Percentiles rank a stretch among this genome's conserved stretches.
These are phyloP conservation scores for Capsella rubella DNA, from an alignment of 441 rosid species.

Conservation along the genomic window DNA sequence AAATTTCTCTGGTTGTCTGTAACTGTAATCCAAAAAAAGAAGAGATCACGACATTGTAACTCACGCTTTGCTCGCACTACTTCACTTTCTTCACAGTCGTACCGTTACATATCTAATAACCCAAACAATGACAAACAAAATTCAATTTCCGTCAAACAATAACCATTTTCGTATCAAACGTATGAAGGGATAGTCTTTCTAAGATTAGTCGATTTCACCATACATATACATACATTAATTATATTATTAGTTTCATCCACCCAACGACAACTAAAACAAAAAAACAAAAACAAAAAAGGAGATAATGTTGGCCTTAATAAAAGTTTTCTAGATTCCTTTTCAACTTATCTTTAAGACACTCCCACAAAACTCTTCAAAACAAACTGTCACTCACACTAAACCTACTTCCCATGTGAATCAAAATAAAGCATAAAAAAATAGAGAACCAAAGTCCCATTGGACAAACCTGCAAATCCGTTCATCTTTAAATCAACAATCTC, in stretches of 20 bases:
- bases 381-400: constrained; percentile 22
- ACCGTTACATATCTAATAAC: neutral
- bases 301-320: neutral
- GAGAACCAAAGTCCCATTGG: constrained; percentile 12
- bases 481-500: constrained; percentile 22
- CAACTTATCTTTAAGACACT: neutral
- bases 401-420: constrained; percentile 44
- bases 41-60: constrained; percentile 29
- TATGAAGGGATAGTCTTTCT: constrained; percentile 16
- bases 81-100: constrained; percentile 10
- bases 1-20: constrained; percentile 8
- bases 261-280: too few relatives aligned
- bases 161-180: constrained; percentile 13
- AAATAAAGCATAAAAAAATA: too few relatives aligned
- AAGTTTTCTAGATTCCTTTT: constrained; percentile 27
- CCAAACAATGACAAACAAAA: neutral
- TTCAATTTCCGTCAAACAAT: neutral
- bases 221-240: neutral
- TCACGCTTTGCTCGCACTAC: constrained; percentile 36
- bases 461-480: constrained; percentile 9
- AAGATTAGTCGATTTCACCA: neutral
- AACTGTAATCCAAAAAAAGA: neutral
- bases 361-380: constrained; percentile 3
- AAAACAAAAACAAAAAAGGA: too few relatives aligned
- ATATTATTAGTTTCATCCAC: constrained; percentile 19